Conservation (phyloP, 768 basidiomycete species). For the Pholiota conissans region DNA sequence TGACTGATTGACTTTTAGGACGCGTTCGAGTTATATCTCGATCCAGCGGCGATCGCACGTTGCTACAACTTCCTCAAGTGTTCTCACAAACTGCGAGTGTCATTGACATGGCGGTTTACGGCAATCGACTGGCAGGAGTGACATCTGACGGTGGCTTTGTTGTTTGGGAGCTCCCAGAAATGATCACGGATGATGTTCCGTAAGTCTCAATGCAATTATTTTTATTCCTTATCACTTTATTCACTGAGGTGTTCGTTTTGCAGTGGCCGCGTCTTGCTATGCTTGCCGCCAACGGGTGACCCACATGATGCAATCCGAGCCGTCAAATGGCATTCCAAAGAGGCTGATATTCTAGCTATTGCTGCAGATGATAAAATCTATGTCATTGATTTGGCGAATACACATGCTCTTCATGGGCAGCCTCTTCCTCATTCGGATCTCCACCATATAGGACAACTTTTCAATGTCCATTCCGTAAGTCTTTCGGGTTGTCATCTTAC, state of each 20-base stretch:
- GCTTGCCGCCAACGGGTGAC: slow-evolving; percentile 59
- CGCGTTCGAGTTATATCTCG: slow-evolving; percentile 88
- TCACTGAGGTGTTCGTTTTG: slow-evolving; percentile 6
- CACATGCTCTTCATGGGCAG: slow-evolving; percentile 60
- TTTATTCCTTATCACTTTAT: slow-evolving; percentile 2
- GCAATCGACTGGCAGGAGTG: slow-evolving; percentile 80
- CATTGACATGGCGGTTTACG: slow-evolving; percentile 84
- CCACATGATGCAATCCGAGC: slow-evolving; percentile 71
- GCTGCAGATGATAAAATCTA: slow-evolving; percentile 78
- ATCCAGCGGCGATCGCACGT: slow-evolving; percentile 83
- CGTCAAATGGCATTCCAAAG: slow-evolving; percentile 89
- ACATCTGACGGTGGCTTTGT: slow-evolving; percentile 89
- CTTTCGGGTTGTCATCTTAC: neutral
- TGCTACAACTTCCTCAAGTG: slow-evolving; percentile 69
- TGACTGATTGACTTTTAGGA: slow-evolving; percentile 34
- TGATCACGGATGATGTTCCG: slow-evolving; percentile 87
- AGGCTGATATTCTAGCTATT: slow-evolving; percentile 78
- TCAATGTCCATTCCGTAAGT: slow-evolving; percentile 69
- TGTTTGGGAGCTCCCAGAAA: slow-evolving; percentile 82
- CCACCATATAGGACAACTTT: slow-evolving; percentile 64
- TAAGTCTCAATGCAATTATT: slow-evolving; percentile 38
- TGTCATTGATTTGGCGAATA: slow-evolving; percentile 70
- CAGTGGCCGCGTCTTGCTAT: slow-evolving; percentile 69
- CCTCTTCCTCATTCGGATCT: slow-evolving; percentile 70
- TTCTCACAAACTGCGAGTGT: slow-evolving; percentile 67